phyloP scores from a whole-genome alignment of 345 rosid genomes.

The Pistacia atlantica region DNA sequence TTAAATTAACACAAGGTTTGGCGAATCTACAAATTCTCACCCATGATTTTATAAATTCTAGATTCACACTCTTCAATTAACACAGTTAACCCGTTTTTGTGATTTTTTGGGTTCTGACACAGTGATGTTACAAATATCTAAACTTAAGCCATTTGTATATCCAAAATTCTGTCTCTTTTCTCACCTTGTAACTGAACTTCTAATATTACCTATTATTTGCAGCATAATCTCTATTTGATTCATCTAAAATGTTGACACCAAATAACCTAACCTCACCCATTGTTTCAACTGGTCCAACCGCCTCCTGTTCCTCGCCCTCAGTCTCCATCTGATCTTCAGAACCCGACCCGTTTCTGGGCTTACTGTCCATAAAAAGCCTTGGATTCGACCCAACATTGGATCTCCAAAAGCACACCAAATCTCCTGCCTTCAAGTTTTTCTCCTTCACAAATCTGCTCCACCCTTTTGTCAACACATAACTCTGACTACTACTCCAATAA shows the following conservation, averaged over 20 bases:
- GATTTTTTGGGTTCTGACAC: too few relatives aligned
- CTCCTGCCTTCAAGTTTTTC: constrained; percentile 52
- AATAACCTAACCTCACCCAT: constrained; percentile 10
- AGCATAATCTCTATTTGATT: not conserved
- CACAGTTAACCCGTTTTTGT: too few relatives aligned
- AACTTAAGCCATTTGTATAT: too few relatives aligned
- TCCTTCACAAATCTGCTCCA: constrained; percentile 69
- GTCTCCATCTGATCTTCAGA: not conserved
- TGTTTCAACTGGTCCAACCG: not conserved
- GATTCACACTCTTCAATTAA: too few relatives aligned
- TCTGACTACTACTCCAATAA: constrained; percentile 70
- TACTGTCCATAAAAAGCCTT: constrained; percentile 41
- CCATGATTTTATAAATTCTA: too few relatives aligned
- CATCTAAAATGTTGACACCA: constrained; percentile 19
- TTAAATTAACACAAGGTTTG: too few relatives aligned
- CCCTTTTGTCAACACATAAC: constrained; percentile 65
- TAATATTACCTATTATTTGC: not conserved
- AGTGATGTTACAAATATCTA: too few relatives aligned
- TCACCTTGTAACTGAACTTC: not conserved
- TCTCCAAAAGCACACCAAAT: constrained; percentile 43
- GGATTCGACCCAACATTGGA: constrained; percentile 32
- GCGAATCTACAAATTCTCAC: too few relatives aligned
- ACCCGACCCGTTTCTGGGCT: not conserved
- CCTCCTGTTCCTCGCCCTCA: not conserved
- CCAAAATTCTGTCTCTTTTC: not conserved